These are phyloP conservation scores for Hysterangium stoloniferum DNA, from an alignment of 768 basidiomycete genomes.

Conservation along the genomic window DNA sequence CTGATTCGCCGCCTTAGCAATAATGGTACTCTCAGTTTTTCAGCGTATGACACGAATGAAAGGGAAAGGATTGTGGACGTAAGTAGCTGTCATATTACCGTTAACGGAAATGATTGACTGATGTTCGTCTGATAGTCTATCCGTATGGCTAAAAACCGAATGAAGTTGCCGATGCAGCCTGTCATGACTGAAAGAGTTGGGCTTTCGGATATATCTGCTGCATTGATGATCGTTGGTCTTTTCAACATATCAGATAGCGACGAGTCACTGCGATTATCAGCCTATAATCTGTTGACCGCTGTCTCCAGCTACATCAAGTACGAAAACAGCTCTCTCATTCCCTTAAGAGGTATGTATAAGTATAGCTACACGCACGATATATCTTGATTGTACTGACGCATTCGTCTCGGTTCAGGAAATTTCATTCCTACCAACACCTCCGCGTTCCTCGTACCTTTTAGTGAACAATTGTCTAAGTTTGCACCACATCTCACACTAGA, in stretches of 20 bases:
- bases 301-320: constrained; percentile 73
- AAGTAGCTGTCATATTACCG: constrained; percentile 3
- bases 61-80: constrained; percentile 75
- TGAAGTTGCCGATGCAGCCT: constrained; percentile 40
- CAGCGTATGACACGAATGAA: constrained; percentile 52
- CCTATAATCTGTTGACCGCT: constrained; percentile 71
- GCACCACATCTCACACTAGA: constrained; percentile 83
- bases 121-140: constrained; percentile 41
- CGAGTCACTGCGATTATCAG: constrained; percentile 69
- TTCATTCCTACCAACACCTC: constrained; percentile 62
- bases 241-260: constrained; percentile 68
- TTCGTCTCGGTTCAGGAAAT: constrained; percentile 37
- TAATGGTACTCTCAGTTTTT: constrained; percentile 68
- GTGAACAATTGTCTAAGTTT: constrained; percentile 62
- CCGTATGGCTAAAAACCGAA: constrained; percentile 63
- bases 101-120: constrained; percentile 5
- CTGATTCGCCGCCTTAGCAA: constrained; percentile 69
- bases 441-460: constrained; percentile 55
- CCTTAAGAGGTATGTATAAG: constrained; percentile 49
- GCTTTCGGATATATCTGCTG: constrained; percentile 79
- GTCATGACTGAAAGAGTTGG: constrained; percentile 55
- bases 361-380: neutral
- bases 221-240: constrained; percentile 80
- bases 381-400: constrained; percentile 5
- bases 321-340: constrained; percentile 63